Evolutionary conservation across 139 green algal genomes (phyloP).

Genomic region (Micractinium conductrix): DNA sequence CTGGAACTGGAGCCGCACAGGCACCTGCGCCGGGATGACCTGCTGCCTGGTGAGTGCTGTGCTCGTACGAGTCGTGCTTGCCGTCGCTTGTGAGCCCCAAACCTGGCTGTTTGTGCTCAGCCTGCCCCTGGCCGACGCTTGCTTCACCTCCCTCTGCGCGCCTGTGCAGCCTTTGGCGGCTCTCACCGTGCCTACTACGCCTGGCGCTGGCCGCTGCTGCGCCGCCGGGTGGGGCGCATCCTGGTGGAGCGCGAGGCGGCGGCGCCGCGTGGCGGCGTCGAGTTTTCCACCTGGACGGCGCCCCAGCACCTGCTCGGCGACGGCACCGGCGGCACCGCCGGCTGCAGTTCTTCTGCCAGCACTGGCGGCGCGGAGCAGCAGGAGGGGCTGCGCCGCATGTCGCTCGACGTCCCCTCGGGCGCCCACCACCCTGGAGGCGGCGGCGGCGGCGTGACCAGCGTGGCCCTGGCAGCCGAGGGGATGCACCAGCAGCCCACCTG

Average conservation of each 20-base stretch:
- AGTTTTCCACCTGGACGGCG: background rate
- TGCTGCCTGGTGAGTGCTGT: constrained; percentile 16
- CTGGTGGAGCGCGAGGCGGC: background rate
- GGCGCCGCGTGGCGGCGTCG: too few species aligned
- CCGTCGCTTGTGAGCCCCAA: background rate
- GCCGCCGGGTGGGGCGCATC: constrained; percentile 1
- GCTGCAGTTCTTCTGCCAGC: background rate
- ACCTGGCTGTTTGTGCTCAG: too few species aligned
- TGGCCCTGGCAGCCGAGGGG: background rate
- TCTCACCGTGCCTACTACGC: constrained; percentile 14
- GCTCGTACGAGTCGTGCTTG: background rate
- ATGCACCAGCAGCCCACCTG: constrained; percentile 4
- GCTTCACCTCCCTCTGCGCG: background rate
- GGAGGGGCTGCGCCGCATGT: background rate
- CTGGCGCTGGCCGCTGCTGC: constrained; percentile 21
- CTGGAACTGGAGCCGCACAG: constrained; percentile 13
- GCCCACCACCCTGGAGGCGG: background rate
- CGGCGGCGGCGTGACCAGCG: background rate
- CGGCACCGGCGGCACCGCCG: background rate
- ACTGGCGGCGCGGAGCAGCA: background rate
- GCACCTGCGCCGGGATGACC: constrained; percentile 22
- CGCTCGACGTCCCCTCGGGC: background rate
- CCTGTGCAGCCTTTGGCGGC: constrained; percentile 6
- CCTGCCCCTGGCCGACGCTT: background rate
- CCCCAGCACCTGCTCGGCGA: background rate